Base-by-base conservation (phyloP, 495 filamentous ascomycete species). In the Friedmanniomyces endolithicus region DNA sequence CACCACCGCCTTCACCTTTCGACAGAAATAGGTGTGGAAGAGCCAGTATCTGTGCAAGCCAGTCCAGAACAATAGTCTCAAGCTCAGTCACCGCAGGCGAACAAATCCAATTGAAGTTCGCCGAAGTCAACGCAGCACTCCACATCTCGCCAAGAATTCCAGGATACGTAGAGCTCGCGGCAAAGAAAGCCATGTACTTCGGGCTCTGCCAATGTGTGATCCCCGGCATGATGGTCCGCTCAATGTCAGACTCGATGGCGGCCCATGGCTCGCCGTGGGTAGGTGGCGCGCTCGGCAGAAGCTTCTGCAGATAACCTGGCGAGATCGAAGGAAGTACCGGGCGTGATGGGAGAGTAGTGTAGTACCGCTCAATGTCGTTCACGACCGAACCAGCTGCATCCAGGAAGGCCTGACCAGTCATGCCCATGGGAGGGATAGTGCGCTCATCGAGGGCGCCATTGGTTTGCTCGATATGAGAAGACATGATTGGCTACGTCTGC, bases 101-200 rank as follows among this genome's bases (percentile, higher is more conserved):
- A 68, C 90, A 96, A 47, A 96, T 79, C 92, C 92, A 98, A 70
- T 96, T 96, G 76, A 98, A 98, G 9, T 87, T 87, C 11, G 92
- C 88, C 2, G 86, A 86, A 8, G 80, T 90, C 66, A 97, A 88
- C 3, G 90, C 85, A 0, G 87, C 80, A 2, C 80, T 85, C 72
- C 95, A 98, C 68, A 98, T 82, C 70, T 98, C 92, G 4, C 89
- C 92, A 2, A 98, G 80, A 66, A 96, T 87, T 44, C 81, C 83
- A 0, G 92, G 90, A 70, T 85, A 96, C 37, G 83, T 84, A 47
- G 82, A 82, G 37, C 77, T 78, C 17, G 88, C 88, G 14, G 92
- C 88, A 70, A 86, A 98, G 78, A 90, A 98, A 34, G 92, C 92
- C 78, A 95, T 86, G 77, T 95, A 98, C 67, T 92, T 90, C 1